A percentile compares a stretch with the other conserved stretches of the same genome.
phyloP scores from a whole-genome alignment of 148 eudicot species.

The Fagopyrum tataricum region DNA sequence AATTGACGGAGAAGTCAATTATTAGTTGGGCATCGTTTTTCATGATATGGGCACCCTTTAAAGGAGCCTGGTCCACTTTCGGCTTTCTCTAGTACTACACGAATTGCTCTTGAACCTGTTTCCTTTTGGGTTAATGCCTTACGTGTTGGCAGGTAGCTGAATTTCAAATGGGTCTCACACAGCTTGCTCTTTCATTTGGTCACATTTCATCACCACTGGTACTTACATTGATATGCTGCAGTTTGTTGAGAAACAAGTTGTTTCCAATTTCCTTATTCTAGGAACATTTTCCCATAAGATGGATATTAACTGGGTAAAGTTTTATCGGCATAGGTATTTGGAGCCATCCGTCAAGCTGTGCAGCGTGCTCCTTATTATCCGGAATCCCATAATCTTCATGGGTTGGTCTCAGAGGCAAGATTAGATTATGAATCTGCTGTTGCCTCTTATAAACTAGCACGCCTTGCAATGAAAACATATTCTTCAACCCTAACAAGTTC shows the following conservation, averaged over 20 bases:
- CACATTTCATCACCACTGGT: slow-evolving; percentile 78
- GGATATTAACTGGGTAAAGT: neutral
- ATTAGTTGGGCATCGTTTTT: neutral
- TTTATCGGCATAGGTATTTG: slow-evolving; percentile 53
- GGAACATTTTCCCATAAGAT: neutral
- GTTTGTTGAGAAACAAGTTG: slow-evolving; percentile 10
- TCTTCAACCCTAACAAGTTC: slow-evolving; percentile 34
- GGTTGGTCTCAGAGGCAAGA: slow-evolving; percentile 74
- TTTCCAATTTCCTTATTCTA: neutral
- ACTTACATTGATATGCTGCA: slow-evolving; percentile 16
- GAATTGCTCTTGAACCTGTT: slow-evolving; percentile 8
- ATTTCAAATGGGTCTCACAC: slow-evolving; percentile 86
- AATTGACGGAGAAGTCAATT: neutral
- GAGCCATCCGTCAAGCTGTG: slow-evolving; percentile 81
- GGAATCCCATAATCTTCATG: slow-evolving; percentile 79
- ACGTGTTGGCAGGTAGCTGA: slow-evolving; percentile 61
- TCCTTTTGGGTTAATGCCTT: slow-evolving; percentile 1
- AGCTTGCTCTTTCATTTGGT: slow-evolving; percentile 72
- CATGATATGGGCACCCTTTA: neutral
- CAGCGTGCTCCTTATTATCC: slow-evolving; percentile 79
- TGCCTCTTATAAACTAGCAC: slow-evolving; percentile 67
- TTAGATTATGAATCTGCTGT: slow-evolving; percentile 64
- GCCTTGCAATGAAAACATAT: slow-evolving; percentile 39
- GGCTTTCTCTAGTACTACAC: neutral
- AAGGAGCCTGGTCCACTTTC: neutral